Evolutionary conservation across 306 rosid species (phyloP).

Genomic region (Sechiopsis laciniata): DNA sequence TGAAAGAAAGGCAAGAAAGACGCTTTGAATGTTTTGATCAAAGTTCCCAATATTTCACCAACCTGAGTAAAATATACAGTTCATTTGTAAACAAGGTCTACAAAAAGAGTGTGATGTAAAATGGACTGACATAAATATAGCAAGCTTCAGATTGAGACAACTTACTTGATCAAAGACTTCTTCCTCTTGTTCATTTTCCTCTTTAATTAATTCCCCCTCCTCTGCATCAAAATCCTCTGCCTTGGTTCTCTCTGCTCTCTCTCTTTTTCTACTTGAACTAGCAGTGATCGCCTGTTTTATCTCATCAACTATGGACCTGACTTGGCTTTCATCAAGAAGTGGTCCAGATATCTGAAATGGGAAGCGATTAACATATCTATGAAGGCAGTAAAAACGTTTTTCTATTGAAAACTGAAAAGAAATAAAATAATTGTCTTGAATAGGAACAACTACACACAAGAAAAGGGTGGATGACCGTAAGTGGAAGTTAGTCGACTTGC

Average conservation of each 20-base stretch:
- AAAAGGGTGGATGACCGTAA: neutral
- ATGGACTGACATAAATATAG: neutral
- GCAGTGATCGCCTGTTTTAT: slow-evolving; percentile 86
- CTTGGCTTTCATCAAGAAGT: slow-evolving; percentile 84
- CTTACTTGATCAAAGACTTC: slow-evolving; percentile 99
- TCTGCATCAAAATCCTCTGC: slow-evolving; percentile 97
- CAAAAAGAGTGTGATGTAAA: slow-evolving; percentile 13
- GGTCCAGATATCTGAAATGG: slow-evolving; percentile 64
- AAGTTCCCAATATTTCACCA: slow-evolving; percentile 93
- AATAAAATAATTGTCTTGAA: slow-evolving; percentile 9
- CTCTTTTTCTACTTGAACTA: slow-evolving; percentile 84
- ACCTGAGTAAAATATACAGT: slow-evolving; percentile 48
- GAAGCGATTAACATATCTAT: slow-evolving; percentile 16
- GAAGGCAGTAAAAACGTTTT: slow-evolving; percentile 6
- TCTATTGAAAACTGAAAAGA: neutral
- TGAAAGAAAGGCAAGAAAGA: slow-evolving; percentile 93
- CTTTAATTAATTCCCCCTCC: slow-evolving; percentile 81
- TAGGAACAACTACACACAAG: slow-evolving; percentile 4
- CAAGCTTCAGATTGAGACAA: slow-evolving; percentile 10
- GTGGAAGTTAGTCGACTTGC: slow-evolving; percentile 7
- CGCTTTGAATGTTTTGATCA: slow-evolving; percentile 91
- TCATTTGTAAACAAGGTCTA: slow-evolving; percentile 16
- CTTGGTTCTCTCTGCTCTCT: slow-evolving; percentile 77
- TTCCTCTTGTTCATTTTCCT: slow-evolving; percentile 99
- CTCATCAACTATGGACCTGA: slow-evolving; percentile 78